Base-by-base conservation (phyloP, 106 monocot species). In the Dioscorea alata region DNA sequence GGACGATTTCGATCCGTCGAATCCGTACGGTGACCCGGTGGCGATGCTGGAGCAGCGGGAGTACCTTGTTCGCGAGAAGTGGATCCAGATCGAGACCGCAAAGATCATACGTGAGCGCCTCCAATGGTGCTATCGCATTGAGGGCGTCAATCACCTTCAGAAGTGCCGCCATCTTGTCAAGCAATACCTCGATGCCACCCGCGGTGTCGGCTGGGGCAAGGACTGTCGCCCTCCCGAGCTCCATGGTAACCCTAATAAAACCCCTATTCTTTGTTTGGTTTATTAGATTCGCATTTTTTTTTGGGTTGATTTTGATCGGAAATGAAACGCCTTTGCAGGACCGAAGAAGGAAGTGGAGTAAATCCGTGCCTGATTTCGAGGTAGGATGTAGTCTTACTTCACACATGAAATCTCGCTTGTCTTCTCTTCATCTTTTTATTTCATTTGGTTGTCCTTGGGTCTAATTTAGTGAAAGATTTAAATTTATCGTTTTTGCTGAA, bases 1-100 rank as follows among this genome's bases (percentile, higher is more conserved):
- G 72, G 85, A 83, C 32, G 84, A 89, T 63, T 84, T 96, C 76
- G 96, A 96, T 63, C 96, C 82, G 64, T 65, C 23, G 59, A 78
- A 91, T 18, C 96, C 96, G 2, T 92, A 92, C 57, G 84, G 66
- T 6, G 86, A 96, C 62, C 96, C 96, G 33, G 96, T 96, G 72
- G 96, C 96, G 73, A 86, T 96, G 88, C 86, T 92, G 42, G 96
- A 96, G 67, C 78, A 84, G 64, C 57, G 96, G 61, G 96, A 96
- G 80, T 63, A 96, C 74, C 71, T 96, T 52, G 92, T 96, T 48
- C 69, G 96, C 49, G 96, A 96, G 92, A 96, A 96, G 80, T 92
- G 92, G 89, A 96, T 96, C 82, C 84, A 89, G 72, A 96, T 96
- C 80, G 96, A 96, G 79, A 92, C 84, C 15, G 88, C 96, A 23